These are phyloP conservation scores for Tolypocladium tropicale DNA, from an alignment of 2,329 filamentous ascomycete genomes.

Conservation along the genomic window DNA sequence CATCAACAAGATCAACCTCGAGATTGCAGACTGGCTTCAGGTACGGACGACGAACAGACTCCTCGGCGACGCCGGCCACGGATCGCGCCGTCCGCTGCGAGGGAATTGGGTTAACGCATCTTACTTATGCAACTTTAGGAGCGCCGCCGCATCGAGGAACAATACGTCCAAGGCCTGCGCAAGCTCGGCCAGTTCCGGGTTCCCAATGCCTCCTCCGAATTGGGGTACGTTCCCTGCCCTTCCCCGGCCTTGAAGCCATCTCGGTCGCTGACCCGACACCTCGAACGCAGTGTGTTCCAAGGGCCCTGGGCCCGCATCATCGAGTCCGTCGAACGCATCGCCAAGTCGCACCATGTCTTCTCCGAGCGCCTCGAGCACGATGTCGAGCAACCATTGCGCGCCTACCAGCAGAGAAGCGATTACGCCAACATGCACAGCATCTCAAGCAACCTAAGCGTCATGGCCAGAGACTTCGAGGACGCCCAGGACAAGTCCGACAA, in stretches of 20 bases:
- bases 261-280: constrained; percentile 8
- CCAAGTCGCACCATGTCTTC: constrained; percentile 72
- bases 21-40: constrained; percentile 96
- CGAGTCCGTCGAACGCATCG: constrained; percentile 67
- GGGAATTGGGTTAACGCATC: background rate
- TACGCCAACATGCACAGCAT: constrained; percentile 73
- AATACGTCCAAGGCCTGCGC: constrained; percentile 72
- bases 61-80: background rate
- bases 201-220: constrained; percentile 65
- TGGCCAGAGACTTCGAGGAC: constrained; percentile 78
- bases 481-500: constrained; percentile 82
- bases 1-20: constrained; percentile 75
- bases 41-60: constrained; percentile 42
- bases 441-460: constrained; percentile 64
- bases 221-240: constrained; percentile 57
- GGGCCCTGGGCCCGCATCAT: constrained; percentile 84
- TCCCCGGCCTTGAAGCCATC: background rate
- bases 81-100: background rate
- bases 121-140: constrained; percentile 47
- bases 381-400: constrained; percentile 73
- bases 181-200: constrained; percentile 68
- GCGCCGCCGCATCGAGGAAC: constrained; percentile 82
- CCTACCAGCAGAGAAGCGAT: constrained; percentile 65
- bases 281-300: constrained; percentile 66
- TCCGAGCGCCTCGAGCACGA: constrained; percentile 77